These are phyloP conservation scores for Magnusiomyces suaveolens DNA, from an alignment of 1,139 yeast genomes.

Conservation along the genomic window DNA sequence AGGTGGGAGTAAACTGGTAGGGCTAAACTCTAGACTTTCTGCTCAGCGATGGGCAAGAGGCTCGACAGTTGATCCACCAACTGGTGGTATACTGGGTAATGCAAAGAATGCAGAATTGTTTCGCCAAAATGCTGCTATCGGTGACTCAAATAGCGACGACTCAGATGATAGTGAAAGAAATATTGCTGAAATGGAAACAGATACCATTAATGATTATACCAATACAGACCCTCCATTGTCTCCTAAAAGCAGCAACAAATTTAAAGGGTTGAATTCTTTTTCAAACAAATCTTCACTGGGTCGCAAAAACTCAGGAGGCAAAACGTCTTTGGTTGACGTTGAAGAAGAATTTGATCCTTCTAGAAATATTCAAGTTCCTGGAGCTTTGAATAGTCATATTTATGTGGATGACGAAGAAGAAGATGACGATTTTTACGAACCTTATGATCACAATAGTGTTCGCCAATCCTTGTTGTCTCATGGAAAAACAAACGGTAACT, in stretches of 20 bases:
- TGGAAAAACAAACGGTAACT: no score
- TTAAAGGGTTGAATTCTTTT: neutral
- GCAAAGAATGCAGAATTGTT: neutral
- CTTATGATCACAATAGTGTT: neutral
- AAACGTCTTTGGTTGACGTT: neutral
- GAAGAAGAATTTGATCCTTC: neutral
- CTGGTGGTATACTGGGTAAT: constrained; percentile 2
- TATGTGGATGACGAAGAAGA: constrained; percentile 19
- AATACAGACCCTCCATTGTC: neutral
- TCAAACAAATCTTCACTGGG: neutral
- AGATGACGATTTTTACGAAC: constrained; percentile 18
- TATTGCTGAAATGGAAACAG: constrained; percentile 2
- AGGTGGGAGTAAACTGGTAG: neutral
- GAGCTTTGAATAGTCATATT: neutral
- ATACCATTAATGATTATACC: neutral
- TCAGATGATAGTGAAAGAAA: constrained; percentile 1
- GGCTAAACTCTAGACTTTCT: neutral
- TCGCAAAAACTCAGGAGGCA: neutral
- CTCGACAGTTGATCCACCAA: neutral
- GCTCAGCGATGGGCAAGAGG: neutral
- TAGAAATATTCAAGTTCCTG: neutral
- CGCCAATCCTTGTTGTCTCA: neutral
- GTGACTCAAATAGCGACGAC: neutral
- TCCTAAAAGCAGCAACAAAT: neutral
- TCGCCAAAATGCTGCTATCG: neutral